A percentile compares a stretch with the other conserved stretches of the same genome.
Conservation (phyloP, 2,329 filamentous ascomycete species). For the Paramyrothecium sp. region DNA sequence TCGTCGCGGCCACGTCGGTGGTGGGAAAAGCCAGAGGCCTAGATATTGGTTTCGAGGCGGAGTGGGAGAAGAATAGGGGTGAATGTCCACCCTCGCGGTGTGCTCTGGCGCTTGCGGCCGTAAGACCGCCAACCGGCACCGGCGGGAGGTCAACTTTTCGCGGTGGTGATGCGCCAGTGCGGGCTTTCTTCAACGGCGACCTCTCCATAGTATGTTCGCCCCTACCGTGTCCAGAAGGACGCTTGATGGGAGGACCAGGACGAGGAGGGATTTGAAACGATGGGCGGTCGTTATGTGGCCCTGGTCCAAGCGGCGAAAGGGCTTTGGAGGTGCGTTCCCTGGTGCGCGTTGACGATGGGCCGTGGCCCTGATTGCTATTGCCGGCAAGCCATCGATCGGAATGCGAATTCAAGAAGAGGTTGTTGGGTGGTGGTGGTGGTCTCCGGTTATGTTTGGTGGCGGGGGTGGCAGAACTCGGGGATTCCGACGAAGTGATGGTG, state of each 20-base stretch:
- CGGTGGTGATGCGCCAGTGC: conserved; percentile 45
- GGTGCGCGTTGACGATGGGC: background rate
- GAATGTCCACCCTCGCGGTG: conserved; percentile 40
- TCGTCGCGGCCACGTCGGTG: conserved; percentile 41
- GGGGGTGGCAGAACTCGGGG: background rate
- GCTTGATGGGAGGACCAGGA: conserved; percentile 20
- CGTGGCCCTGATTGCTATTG: background rate
- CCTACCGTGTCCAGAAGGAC: conserved; percentile 16
- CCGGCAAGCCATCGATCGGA: background rate
- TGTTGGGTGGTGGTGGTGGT: background rate
- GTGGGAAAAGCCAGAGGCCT: conserved; percentile 36
- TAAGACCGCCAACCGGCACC: conserved; percentile 15
- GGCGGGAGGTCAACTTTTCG: conserved; percentile 41
- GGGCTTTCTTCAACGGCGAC: conserved; percentile 44
- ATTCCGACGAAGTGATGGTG: background rate
- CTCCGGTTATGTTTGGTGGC: too few species aligned
- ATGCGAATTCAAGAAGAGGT: background rate
- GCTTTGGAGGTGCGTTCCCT: background rate
- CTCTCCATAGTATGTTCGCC: conserved; percentile 28
- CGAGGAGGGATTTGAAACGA: conserved; percentile 4
- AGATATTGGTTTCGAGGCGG: conserved; percentile 30
- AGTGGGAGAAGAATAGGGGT: conserved; percentile 52
- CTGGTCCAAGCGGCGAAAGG: conserved; percentile 7
- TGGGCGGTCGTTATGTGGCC: background rate
- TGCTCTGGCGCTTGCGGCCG: conserved; percentile 16